A percentile compares a stretch with the other conserved stretches of the same genome.
These are phyloP conservation scores for Cryoendolithus antarcticus DNA, from an alignment of 2,329 filamentous ascomycete species.

Conservation along the genomic window DNA sequence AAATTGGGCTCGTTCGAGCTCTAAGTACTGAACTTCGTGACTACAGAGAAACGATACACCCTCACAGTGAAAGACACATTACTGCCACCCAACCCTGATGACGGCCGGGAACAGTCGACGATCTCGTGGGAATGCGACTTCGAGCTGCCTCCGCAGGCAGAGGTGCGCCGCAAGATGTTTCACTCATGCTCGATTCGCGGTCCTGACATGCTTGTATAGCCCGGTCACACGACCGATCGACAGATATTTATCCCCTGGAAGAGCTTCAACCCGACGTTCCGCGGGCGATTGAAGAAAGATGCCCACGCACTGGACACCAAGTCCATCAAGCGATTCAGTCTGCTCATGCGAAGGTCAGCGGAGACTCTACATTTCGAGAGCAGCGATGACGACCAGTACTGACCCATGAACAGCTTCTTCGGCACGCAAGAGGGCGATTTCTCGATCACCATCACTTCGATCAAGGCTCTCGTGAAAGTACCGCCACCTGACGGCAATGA, in stretches of 20 bases:
- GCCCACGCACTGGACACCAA: constrained; percentile 46
- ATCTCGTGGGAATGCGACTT: constrained; percentile 68
- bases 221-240: constrained; percentile 13
- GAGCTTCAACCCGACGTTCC: constrained; percentile 58
- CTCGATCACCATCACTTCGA: constrained; percentile 41
- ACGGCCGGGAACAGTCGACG: constrained; percentile 59
- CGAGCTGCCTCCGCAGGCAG: constrained; percentile 19
- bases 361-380: neutral
- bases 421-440: constrained; percentile 61
- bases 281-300: constrained; percentile 53
- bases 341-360: constrained; percentile 70
- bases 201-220: constrained; percentile 1
- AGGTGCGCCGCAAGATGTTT: constrained; percentile 2
- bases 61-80: constrained; percentile 62
- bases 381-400: constrained; percentile 11
- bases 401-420: constrained; percentile 49
- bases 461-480: constrained; percentile 33
- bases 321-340: constrained; percentile 52
- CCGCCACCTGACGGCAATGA: constrained; percentile 7
- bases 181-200: constrained; percentile 3
- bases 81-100: constrained; percentile 41
- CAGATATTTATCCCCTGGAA: constrained; percentile 49
- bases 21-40: neutral
- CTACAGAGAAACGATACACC: constrained; percentile 51
- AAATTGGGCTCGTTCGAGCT: neutral